These are phyloP conservation scores for Didymella keratinophila DNA, from an alignment of 2,329 filamentous ascomycete genomes.

Conservation along the genomic window DNA sequence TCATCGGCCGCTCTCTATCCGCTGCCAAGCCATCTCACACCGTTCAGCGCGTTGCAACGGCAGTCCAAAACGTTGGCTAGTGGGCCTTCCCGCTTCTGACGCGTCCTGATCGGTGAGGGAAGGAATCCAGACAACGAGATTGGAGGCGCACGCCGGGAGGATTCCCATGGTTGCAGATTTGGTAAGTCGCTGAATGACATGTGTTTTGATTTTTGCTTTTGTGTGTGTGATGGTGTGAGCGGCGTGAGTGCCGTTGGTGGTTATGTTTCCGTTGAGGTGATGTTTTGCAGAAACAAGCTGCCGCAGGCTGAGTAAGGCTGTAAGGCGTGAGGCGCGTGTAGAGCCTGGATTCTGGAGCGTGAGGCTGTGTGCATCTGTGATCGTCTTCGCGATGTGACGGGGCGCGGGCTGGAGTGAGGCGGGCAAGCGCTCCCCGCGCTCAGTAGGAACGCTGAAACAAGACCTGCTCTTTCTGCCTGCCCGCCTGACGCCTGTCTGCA, in stretches of 20 bases:
- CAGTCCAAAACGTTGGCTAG: constrained; percentile 7
- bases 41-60: constrained; percentile 5
- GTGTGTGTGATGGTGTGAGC: constrained; percentile 2
- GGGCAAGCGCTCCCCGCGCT: constrained; percentile 1
- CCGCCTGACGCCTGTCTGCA: neutral
- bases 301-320: constrained; percentile 2
- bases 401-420: constrained; percentile 2
- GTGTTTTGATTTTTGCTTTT: constrained; percentile 10
- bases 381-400: neutral
- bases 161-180: constrained; percentile 2
- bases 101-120: constrained; percentile 18
- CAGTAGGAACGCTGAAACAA: constrained; percentile 1
- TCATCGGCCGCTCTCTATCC: neutral
- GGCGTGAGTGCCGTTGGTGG: neutral
- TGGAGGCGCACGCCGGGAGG: constrained; percentile 13
- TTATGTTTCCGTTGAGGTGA: constrained; percentile 1
- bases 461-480: neutral
- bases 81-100: constrained; percentile 9
- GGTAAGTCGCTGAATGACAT: neutral
- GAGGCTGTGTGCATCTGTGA: constrained; percentile 5
- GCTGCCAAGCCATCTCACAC: neutral
- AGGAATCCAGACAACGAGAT: neutral
- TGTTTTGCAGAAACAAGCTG: neutral
- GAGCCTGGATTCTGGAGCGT: neutral
- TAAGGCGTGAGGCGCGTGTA: neutral